Percentiles rank a stretch among this genome's conserved stretches.
phyloP scores from a whole-genome alignment of 2,329 filamentous ascomycete genomes.

The Aschersonia sp. region DNA sequence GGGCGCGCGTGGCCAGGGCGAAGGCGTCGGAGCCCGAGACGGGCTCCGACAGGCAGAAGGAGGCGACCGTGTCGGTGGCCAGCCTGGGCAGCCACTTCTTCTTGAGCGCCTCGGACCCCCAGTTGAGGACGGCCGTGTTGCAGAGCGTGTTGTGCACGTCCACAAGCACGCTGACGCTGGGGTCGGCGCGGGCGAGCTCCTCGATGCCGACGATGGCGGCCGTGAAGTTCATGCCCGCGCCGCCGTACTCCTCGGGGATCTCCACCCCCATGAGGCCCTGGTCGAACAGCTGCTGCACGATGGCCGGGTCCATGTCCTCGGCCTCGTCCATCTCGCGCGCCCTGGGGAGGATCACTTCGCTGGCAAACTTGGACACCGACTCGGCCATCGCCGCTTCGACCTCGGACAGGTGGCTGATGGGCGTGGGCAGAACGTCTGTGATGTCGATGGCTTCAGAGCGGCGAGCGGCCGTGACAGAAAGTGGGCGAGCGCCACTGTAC shows the following conservation, averaged over 20 bases:
- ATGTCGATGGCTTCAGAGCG: constrained; percentile 41
- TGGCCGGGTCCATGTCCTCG: constrained; percentile 74
- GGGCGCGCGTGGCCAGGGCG: constrained; percentile 80
- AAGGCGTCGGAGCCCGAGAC: constrained; percentile 92
- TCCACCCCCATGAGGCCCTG: constrained; percentile 95
- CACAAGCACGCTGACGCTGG: constrained; percentile 84
- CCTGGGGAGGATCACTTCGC: constrained; percentile 76
- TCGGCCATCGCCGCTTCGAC: constrained; percentile 82
- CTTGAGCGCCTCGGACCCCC: constrained; percentile 62
- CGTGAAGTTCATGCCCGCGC: constrained; percentile 98
- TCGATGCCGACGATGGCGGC: constrained; percentile 92
- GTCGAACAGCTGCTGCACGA: constrained; percentile 92
- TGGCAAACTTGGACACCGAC: constrained; percentile 78
- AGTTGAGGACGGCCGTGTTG: constrained; percentile 84
- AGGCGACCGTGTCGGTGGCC: constrained; percentile 78
- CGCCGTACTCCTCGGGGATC: constrained; percentile 93
- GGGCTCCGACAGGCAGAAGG: constrained; percentile 87
- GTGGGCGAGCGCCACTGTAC: constrained; percentile 23
- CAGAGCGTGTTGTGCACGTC: constrained; percentile 98
- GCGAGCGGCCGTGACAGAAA: constrained; percentile 45
- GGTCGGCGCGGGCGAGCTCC: constrained; percentile 86
- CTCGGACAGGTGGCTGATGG: constrained; percentile 86
- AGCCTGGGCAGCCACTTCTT: constrained; percentile 80
- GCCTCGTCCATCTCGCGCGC: constrained; percentile 96
- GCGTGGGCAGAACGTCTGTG: constrained; percentile 69